Conservation (phyloP, 1,139 yeast species). For the Hyphopichia fennica region DNA sequence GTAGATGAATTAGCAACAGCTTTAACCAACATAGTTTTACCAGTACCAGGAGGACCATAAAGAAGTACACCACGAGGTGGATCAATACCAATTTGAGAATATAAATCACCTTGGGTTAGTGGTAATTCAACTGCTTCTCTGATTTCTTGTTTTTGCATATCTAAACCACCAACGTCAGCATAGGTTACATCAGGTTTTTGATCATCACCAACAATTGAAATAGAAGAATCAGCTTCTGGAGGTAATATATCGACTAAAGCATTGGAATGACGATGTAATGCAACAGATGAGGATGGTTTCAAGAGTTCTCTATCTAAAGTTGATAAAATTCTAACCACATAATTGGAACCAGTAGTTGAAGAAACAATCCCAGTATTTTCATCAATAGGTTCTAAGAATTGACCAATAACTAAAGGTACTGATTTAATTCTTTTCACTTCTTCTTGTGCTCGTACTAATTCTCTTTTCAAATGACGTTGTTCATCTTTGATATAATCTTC, state of each 20-base stretch:
- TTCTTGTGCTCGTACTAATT: constrained; percentile 94
- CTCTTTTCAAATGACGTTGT: constrained; percentile 93
- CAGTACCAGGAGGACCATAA: constrained; percentile 99
- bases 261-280: constrained; percentile 96
- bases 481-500: constrained; percentile 98
- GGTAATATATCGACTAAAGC: constrained; percentile 96
- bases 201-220: constrained; percentile 90
- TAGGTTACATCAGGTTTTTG: constrained; percentile 90
- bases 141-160: constrained; percentile 98
- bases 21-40: constrained; percentile 97
- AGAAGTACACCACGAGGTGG: constrained; percentile 97
- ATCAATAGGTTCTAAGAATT: constrained; percentile 95
- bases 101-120: constrained; percentile 90
- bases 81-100: constrained; percentile 97
- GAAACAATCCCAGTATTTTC: constrained; percentile 96
- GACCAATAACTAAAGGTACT: constrained; percentile 97
- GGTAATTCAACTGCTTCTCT: constrained; percentile 98
- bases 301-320: constrained; percentile 92
- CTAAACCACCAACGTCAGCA: constrained; percentile 97
- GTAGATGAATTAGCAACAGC: constrained; percentile 98
- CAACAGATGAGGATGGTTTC: constrained; percentile 94
- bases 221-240: constrained; percentile 97
- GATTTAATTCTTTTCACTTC: constrained; percentile 97
- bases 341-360: constrained; percentile 95
- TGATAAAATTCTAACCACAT: constrained; percentile 90